Percentiles rank a stretch among this genome's conserved stretches.
Evolutionary conservation across 345 rosid species (phyloP).

Genomic region (Camelina hispida): DNA sequence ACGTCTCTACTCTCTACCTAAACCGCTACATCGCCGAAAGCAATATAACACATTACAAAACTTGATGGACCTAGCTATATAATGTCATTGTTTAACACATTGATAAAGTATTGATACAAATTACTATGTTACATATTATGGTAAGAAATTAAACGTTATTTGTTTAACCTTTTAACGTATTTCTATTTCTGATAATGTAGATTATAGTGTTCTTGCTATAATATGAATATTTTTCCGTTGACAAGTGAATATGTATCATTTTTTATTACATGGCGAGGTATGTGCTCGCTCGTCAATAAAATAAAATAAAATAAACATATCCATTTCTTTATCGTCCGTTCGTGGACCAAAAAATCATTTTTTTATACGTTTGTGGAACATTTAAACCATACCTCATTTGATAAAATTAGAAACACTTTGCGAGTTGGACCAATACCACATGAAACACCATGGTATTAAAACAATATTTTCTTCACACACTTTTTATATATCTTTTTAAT

Average conservation of each 20-base stretch:
- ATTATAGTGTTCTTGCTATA: neutral
- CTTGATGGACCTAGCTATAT: neutral
- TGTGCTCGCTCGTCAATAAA: neutral
- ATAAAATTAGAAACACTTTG: neutral
- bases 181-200: too few relatives aligned
- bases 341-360: neutral
- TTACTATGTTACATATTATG: too few relatives aligned
- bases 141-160: too few relatives aligned
- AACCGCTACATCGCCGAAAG: constrained; percentile 3
- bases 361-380: neutral
- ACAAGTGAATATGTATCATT: neutral
- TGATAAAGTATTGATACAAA: too few relatives aligned
- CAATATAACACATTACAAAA: neutral
- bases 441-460: neutral
- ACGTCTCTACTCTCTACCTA: neutral
- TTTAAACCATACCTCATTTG: neutral
- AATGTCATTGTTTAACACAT: neutral
- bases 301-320: neutral
- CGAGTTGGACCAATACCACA: constrained; percentile 4
- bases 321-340: neutral
- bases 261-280: neutral
- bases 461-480: neutral
- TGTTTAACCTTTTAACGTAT: too few relatives aligned
- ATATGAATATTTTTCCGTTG: neutral
- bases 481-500: neutral